phyloP scores from a whole-genome alignment of 163 green algal species.

The Chlorella variabilis region DNA sequence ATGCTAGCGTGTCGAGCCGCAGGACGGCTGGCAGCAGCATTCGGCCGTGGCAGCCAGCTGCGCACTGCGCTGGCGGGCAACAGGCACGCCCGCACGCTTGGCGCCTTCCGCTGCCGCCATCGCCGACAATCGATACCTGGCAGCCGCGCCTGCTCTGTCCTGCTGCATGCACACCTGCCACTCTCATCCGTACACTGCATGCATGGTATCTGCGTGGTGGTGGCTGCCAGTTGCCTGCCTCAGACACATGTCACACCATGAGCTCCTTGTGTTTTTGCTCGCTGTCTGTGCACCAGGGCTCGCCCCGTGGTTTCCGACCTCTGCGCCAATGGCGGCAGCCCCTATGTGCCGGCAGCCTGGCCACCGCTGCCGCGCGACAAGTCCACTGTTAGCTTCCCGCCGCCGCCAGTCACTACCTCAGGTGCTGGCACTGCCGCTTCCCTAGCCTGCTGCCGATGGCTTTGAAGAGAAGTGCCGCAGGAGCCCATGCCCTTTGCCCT shows the following conservation, averaged over 20 bases:
- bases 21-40: background rate
- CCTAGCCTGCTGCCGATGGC: too few relatives aligned
- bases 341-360: background rate
- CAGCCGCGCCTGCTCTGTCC: too few relatives aligned
- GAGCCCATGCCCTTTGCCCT: too few relatives aligned
- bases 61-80: background rate
- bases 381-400: constrained; percentile 13
- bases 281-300: background rate
- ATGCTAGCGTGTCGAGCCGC: constrained; percentile 8
- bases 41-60: constrained; percentile 5
- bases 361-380: background rate
- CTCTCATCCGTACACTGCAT: too few relatives aligned
- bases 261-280: too few relatives aligned
- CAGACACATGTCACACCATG: too few relatives aligned
- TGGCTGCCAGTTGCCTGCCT: too few relatives aligned
- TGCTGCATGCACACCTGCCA: too few relatives aligned
- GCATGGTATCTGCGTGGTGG: too few relatives aligned
- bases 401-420: constrained; percentile 15
- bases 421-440: background rate
- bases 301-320: constrained; percentile 17
- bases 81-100: background rate
- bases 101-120: background rate
- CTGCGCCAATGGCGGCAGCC: constrained; percentile 4
- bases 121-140: too few relatives aligned
- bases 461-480: too few relatives aligned